Base-by-base conservation (phyloP, 805 yeast species). In the Candida endomychidarum region DNA sequence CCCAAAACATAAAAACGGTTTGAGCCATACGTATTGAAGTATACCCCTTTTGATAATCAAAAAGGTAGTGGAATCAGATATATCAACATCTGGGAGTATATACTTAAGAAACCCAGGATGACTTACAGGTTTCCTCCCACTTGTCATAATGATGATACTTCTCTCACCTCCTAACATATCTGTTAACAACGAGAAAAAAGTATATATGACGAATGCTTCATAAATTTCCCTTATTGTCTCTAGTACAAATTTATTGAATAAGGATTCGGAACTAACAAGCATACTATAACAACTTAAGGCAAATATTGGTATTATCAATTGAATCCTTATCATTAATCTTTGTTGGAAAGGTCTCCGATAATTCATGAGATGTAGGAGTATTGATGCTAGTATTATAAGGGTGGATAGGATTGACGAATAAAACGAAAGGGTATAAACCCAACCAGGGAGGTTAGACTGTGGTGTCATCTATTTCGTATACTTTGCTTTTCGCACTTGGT, bases 191-290 rank as follows among this genome's bases (percentile, higher is more conserved):
- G 91, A 76, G 67, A 86, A 91, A 58, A 93, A 93, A 2, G 96
- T 88, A 61, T 93, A 93, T 23, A 93, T 86, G 23, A 90, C 96
- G 63, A 93, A 87, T 0, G 98, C 97, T 61, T 93, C 99, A 61
- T 93, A 93, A 1, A 91, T 78, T 57, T 93, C 99, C 32, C 93
- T 70, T 0, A 86, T 52, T 0, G 96, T 95, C 50, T 85, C 93
- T 10, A 70, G 48, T 2, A 88, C 50, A 41, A 69, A 67, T 40
- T 59, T 64, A 35, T 72, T 78, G 21, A 66, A 45, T 4, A 50
- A 49, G n/a, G 70, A 53, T 12, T 60, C 56, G 12, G 67, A 78
- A 58, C 70, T 64, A 12, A 67, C 63, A 15, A 82, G 69, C 50
- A 80, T 73, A 3, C 75, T 50, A 53, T 77, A 84, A 54, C 96